phyloP scores from a whole-genome alignment of 2,329 filamentous ascomycete genomes.

The Paecilomyces sp. region DNA sequence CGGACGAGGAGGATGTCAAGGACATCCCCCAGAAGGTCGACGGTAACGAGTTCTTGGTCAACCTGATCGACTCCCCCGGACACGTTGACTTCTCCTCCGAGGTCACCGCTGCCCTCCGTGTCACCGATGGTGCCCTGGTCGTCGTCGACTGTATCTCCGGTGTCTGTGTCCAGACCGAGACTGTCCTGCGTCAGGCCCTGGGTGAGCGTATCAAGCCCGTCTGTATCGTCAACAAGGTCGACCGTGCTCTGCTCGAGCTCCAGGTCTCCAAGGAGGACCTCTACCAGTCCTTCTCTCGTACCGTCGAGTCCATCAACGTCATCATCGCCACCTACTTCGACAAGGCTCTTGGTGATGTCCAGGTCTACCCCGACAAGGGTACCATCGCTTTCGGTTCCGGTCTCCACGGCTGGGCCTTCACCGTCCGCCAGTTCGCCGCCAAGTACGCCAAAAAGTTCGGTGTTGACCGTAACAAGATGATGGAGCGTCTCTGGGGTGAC shows the following conservation, averaged over 20 bases:
- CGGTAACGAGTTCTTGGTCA: constrained; percentile 98
- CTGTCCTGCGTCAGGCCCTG: constrained; percentile 95
- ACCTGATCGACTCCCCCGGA: constrained; percentile 99
- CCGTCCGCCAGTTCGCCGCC: constrained; percentile 91
- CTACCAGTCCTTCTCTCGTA: constrained; percentile 99
- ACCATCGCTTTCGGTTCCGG: constrained; percentile 98
- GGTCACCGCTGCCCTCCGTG: constrained; percentile 98
- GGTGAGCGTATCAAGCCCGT: constrained; percentile 99
- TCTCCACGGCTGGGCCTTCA: constrained; percentile 99
- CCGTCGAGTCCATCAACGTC: constrained; percentile 99
- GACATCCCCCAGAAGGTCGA: constrained; percentile 84
- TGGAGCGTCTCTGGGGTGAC: constrained; percentile 99
- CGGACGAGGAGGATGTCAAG: constrained; percentile 80
- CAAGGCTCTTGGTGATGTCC: constrained; percentile 92
- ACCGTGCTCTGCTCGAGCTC: constrained; percentile 97
- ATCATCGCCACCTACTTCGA: constrained; percentile 99
- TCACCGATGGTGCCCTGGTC: constrained; percentile 98
- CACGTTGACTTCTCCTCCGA: constrained; percentile 99
- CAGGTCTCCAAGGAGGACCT: constrained; percentile 98
- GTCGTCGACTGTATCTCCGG: constrained; percentile 99
- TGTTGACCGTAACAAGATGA: constrained; percentile 99
- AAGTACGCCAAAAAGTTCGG: constrained; percentile 99
- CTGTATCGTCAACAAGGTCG: constrained; percentile 99
- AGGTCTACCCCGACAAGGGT: constrained; percentile 96
- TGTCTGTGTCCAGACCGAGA: constrained; percentile 99